Percentiles rank a stretch among this genome's conserved stretches.
Conservation (phyloP, 1,284 basidiomycete genomes). For the Ustanciosporium gigantosporum region DNA sequence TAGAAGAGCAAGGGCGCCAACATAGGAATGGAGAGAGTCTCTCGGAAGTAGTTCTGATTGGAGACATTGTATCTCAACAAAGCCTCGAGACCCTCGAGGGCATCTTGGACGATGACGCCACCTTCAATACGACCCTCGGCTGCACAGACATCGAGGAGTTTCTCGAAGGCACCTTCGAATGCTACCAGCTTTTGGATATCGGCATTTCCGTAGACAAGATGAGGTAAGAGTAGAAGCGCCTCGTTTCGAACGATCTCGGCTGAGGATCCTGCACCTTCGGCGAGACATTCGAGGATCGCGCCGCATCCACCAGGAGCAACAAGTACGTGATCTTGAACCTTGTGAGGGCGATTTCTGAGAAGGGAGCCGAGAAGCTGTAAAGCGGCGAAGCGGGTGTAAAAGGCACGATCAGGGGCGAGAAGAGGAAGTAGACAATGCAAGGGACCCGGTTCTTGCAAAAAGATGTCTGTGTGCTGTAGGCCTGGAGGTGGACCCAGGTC, state of each 20-base stretch:
- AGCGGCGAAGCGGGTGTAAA: conserved; percentile 84
- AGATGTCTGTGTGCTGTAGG: conserved; percentile 72
- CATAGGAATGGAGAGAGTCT: conserved; percentile 79
- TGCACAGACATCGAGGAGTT: conserved; percentile 83
- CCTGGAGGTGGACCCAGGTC: conserved; percentile 66
- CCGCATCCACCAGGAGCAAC: conserved; percentile 75
- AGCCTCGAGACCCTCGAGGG: conserved; percentile 79
- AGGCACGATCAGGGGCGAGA: conserved; percentile 62
- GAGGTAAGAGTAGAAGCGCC: conserved; percentile 75
- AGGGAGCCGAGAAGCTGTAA: conserved; percentile 82
- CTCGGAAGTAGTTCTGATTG: conserved; percentile 97
- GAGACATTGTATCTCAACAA: conserved; percentile 89
- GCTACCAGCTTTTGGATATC: conserved; percentile 97
- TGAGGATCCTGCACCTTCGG: conserved; percentile 61
- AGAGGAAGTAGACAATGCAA: conserved; percentile 78
- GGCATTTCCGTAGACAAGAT: conserved; percentile 79
- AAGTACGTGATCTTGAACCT: conserved; percentile 85
- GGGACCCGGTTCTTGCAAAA: conserved; percentile 73
- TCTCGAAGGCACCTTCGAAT: conserved; percentile 96
- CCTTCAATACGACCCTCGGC: conserved; percentile 84
- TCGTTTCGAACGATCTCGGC: conserved; percentile 60
- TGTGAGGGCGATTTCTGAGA: conserved; percentile 70
- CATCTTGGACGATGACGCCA: conserved; percentile 85
- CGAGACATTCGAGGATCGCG: conserved; percentile 68
- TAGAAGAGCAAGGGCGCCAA: conserved; percentile 84